Evolutionary conservation across 768 basidiomycete genomes (phyloP).

Genomic region (Lactifluus volemus): DNA sequence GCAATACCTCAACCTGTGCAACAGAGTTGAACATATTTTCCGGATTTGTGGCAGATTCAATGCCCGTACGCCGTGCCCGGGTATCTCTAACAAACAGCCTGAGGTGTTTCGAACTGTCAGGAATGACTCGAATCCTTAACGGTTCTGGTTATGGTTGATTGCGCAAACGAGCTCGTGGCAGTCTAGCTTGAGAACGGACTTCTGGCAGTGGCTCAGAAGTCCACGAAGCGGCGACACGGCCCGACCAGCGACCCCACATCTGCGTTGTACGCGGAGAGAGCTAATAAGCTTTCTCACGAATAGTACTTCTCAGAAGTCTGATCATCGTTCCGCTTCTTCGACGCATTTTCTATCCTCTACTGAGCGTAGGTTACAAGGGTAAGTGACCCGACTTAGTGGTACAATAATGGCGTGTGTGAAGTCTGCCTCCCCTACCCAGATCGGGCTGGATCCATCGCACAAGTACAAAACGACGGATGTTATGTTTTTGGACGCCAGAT

Average conservation of each 20-base stretch:
- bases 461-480: not conserved
- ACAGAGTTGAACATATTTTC: not conserved
- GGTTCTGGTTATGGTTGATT: no score
- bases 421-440: not conserved
- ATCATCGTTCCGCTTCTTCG: not conserved
- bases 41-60: not conserved
- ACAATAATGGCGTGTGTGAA: no score
- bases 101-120: no score
- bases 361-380: not conserved
- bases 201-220: not conserved
- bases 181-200: not conserved
- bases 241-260: constrained; percentile 25
- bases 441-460: not conserved
- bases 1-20: not conserved
- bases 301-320: not conserved
- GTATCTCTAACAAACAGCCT: no score
- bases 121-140: no score
- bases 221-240: constrained; percentile 31
- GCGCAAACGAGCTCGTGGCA: not conserved
- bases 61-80: not conserved
- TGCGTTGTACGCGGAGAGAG: constrained; percentile 22
- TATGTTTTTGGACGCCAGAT: not conserved
- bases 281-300: not conserved
- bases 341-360: not conserved
- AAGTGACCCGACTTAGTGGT: not conserved